Evolutionary conservation across 768 basidiomycete species (phyloP), one percentile per base, ranked within the genome.

Genomic region (Tulasnella sp.): DNA sequence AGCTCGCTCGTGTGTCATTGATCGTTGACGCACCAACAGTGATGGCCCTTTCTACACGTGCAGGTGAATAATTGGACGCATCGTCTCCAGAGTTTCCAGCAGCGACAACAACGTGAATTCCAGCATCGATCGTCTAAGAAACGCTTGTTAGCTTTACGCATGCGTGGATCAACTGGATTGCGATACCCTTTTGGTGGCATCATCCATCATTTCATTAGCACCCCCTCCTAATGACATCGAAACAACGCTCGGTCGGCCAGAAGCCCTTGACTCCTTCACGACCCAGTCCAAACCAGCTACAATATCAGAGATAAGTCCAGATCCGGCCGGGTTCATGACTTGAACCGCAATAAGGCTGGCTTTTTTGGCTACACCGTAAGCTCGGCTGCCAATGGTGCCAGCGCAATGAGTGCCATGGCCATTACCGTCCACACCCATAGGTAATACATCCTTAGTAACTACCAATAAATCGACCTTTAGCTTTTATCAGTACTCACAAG

Each of bases 1-100:
- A 90, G 67, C 83, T 84, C 3, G 87, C 87, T 39, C 86, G 79
- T 54, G 81, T 80, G 56, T 90, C 87, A 37, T 65, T 72, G 20
- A 90, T 71, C 1, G 86, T 88, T 3, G 33, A 20, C 7, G 57
- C 57, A 33, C 45, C 57, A 28, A 58, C 51, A 35, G 57, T 58
- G 57, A 56, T 54, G 13, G 57, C 57, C 1, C 16, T 37, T 10
- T 47, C 15, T 27, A 57, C 57, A 33, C 53, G 41, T 10, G 57
- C 57, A n/a, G 57, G 57, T 2, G 52, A 54, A 9, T 28, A 27
- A 37, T 41, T 53, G 13, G 27, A 20, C 22, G 57, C 57, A 25
- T 58, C 45, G 34, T 32, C 40, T 37, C 50, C 46, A 43, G 34
- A 39, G 53, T 58, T 58, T n/a, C 55, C 55, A 1, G 57, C 57